Conservation (phyloP, 768 basidiomycete species). For the Serpula lacrymans region DNA sequence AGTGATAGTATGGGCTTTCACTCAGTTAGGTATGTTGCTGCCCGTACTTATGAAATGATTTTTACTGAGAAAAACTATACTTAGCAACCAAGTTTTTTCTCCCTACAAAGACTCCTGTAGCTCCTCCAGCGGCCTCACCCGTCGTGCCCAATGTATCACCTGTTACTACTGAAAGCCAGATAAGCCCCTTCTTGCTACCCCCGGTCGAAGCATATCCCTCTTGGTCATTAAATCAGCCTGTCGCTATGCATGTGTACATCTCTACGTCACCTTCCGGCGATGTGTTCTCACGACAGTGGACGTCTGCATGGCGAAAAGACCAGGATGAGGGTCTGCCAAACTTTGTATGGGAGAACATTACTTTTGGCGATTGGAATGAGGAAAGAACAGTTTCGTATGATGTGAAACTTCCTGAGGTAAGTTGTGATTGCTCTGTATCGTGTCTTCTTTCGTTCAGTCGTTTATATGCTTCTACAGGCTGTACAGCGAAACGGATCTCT, state of each 20-base stretch:
- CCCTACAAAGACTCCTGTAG: slow-evolving; percentile 30
- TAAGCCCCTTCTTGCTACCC: slow-evolving; percentile 48
- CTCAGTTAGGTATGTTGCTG: slow-evolving; percentile 54
- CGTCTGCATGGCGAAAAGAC: slow-evolving; percentile 45
- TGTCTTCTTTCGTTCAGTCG: background rate
- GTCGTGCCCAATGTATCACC: slow-evolving; percentile 11
- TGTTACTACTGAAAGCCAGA: slow-evolving; percentile 16
- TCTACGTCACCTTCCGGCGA: slow-evolving; percentile 63
- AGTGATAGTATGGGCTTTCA: slow-evolving; percentile 60
- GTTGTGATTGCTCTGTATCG: slow-evolving; percentile 11
- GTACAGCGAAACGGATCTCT: slow-evolving; percentile 77
- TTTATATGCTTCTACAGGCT: slow-evolving; percentile 37
- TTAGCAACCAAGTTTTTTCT: slow-evolving; percentile 44
- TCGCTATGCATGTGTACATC: slow-evolving; percentile 73
- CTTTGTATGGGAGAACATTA: slow-evolving; percentile 76
- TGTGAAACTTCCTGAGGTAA: slow-evolving; percentile 67
- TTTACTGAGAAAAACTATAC: slow-evolving; percentile 1
- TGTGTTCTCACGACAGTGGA: slow-evolving; percentile 55
- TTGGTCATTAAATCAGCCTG: slow-evolving; percentile 57
- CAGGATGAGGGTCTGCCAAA: slow-evolving; percentile 54
- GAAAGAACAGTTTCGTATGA: slow-evolving; percentile 51
- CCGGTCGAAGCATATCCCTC: slow-evolving; percentile 52
- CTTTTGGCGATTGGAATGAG: slow-evolving; percentile 74
- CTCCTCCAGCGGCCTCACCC: slow-evolving; percentile 26
- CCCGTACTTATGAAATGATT: background rate